Evolutionary conservation across 2,329 filamentous ascomycete species (phyloP).

Genomic region (Aspergillus terreus): DNA sequence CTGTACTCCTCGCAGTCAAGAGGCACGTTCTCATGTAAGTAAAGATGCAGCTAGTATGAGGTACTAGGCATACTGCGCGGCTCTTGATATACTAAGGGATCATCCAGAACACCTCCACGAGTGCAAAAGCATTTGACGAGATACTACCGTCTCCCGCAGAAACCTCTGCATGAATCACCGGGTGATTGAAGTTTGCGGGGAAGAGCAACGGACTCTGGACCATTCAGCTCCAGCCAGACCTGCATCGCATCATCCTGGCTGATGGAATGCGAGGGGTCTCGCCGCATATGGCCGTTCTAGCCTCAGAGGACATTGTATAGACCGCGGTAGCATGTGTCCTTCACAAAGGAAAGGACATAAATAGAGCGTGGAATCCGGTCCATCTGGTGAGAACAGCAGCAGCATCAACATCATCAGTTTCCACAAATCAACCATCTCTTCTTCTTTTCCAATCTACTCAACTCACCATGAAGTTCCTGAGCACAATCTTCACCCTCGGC

Average conservation of each 20-base stretch:
- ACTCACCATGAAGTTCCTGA: slow-evolving; percentile 10
- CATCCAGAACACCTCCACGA: neutral
- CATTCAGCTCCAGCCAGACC: neutral
- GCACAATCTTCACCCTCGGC: slow-evolving; percentile 5
- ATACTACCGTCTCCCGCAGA: neutral
- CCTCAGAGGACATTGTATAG: neutral
- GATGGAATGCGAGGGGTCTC: neutral
- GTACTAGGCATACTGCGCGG: too few species aligned
- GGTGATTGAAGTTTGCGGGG: neutral
- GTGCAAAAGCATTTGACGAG: neutral
- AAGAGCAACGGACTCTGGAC: neutral
- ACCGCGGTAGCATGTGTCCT: slow-evolving; percentile 5
- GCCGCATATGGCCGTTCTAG: neutral
- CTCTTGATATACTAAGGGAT: too few species aligned
- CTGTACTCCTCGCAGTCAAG: neutral
- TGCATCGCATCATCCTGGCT: neutral
- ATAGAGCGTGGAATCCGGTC: neutral
- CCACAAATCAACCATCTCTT: neutral
- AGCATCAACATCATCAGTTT: neutral
- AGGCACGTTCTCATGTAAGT: too few species aligned
- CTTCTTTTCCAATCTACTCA: neutral
- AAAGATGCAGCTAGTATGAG: too few species aligned
- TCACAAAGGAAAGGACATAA: slow-evolving; percentile 3
- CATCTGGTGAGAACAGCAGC: neutral
- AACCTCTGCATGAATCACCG: neutral